A percentile compares a stretch with the other conserved stretches of the same genome.
Conservation (phyloP, 2,329 filamentous ascomycete species). For the Clarireedia monteithiana region DNA sequence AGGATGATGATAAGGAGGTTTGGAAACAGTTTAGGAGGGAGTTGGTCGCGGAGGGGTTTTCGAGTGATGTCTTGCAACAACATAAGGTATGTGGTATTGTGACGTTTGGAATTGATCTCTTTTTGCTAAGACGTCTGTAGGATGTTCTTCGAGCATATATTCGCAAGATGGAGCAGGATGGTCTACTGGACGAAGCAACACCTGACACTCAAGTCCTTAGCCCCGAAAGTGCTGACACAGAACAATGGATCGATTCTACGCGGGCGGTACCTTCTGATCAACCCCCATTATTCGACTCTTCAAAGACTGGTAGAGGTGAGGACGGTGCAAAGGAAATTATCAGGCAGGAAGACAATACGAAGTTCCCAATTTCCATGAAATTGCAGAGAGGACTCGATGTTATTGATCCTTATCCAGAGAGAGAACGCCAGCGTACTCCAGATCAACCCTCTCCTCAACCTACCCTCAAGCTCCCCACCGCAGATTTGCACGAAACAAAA, state of each 20-base stretch:
- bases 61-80: constrained; percentile 43
- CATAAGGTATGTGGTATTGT: constrained; percentile 43
- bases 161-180: constrained; percentile 48
- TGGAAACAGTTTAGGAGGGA: constrained; percentile 54
- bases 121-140: constrained; percentile 31
- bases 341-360: constrained; percentile 26
- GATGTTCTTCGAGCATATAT: constrained; percentile 54
- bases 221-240: constrained; percentile 19
- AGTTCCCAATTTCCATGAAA: constrained; percentile 28
- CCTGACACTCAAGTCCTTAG: constrained; percentile 24
- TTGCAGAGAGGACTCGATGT: constrained; percentile 20
- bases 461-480: background rate
- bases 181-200: constrained; percentile 42
- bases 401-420: background rate
- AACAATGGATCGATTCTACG: constrained; percentile 21
- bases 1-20: constrained; percentile 42
- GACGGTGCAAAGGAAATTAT: constrained; percentile 22
- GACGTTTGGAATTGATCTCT: background rate
- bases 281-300: constrained; percentile 19
- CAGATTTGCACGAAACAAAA: background rate
- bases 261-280: constrained; percentile 5
- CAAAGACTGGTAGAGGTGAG: constrained; percentile 15
- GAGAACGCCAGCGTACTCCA: background rate
- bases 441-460: background rate
- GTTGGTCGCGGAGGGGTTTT: constrained; percentile 50